phyloP scores from a whole-genome alignment of 106 monocot species.

The Amphibolis antarctica region DNA sequence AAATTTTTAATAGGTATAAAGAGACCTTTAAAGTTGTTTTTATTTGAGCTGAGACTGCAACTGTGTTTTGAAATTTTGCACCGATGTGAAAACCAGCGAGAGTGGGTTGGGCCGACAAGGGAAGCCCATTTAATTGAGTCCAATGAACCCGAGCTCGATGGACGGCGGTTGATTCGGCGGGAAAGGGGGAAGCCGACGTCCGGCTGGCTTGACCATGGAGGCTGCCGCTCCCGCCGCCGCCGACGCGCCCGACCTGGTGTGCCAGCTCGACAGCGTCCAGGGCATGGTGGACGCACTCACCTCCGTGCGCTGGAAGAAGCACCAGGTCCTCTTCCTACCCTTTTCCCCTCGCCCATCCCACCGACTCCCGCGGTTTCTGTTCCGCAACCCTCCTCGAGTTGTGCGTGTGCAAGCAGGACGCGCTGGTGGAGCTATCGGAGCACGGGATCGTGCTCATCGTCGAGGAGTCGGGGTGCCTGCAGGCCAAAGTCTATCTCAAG shows the following conservation, averaged over 20 bases:
- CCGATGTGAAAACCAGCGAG: no score
- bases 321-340: constrained; percentile 43
- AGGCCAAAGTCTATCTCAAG: constrained; percentile 98
- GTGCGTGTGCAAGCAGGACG: constrained; percentile 37
- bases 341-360: constrained; percentile 1
- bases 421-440: constrained; percentile 81
- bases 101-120: no score
- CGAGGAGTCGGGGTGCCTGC: constrained; percentile 85
- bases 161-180: no score
- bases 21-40: no score
- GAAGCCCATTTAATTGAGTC: no score
- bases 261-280: constrained; percentile 71
- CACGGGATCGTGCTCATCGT: constrained; percentile 91
- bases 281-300: constrained; percentile 98
- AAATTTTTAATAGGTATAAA: no score
- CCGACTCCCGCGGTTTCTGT: not conserved
- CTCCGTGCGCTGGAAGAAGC: constrained; percentile 71
- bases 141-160: no score
- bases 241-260: constrained; percentile 56
- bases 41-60: no score
- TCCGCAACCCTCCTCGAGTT: not conserved
- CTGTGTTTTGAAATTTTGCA: no score
- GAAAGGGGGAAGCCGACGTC: not conserved
- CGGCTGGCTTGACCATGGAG: not conserved
- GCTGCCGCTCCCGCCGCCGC: constrained; percentile 16